Conservation (phyloP, 2,329 filamentous ascomycete species). For the Talaromyces sp. region DNA sequence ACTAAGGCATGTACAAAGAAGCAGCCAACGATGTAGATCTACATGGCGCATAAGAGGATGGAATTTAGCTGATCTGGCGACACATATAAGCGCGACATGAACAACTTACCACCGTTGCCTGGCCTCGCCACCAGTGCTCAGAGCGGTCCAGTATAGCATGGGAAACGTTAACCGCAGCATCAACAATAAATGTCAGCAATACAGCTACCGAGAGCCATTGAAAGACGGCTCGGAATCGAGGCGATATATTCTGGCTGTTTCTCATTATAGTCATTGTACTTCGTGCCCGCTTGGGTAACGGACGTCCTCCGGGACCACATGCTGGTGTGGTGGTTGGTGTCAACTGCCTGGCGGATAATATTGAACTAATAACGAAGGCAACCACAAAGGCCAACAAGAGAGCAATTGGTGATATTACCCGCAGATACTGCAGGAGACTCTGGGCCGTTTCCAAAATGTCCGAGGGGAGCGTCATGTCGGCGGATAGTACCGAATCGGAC, state of each 20-base stretch:
- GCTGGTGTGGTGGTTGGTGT: slow-evolving; percentile 45
- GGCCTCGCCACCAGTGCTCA: slow-evolving; percentile 75
- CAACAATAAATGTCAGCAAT: slow-evolving; percentile 69
- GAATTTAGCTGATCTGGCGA: neutral
- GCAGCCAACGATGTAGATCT: slow-evolving; percentile 81
- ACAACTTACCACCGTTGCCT: slow-evolving; percentile 64
- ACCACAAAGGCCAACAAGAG: slow-evolving; percentile 60
- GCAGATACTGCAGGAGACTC: slow-evolving; percentile 45
- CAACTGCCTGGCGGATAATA: slow-evolving; percentile 49
- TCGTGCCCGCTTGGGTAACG: slow-evolving; percentile 63
- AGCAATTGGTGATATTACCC: slow-evolving; percentile 59
- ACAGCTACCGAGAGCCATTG: slow-evolving; percentile 67
- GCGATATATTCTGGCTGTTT: slow-evolving; percentile 55
- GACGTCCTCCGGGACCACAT: slow-evolving; percentile 82
- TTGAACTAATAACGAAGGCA: slow-evolving; percentile 58
- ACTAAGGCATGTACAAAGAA: slow-evolving; percentile 85
- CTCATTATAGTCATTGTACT: slow-evolving; percentile 45
- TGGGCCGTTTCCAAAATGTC: slow-evolving; percentile 46
- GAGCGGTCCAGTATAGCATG: slow-evolving; percentile 65
- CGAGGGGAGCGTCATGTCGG: slow-evolving; percentile 28
- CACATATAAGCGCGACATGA: neutral
- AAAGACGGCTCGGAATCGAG: slow-evolving; percentile 65
- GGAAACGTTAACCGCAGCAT: slow-evolving; percentile 65
- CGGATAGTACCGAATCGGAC: slow-evolving; percentile 16
- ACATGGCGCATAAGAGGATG: neutral